Evolutionary conservation across 1,284 basidiomycete genomes (phyloP).

Genomic region (Melampsora americana): DNA sequence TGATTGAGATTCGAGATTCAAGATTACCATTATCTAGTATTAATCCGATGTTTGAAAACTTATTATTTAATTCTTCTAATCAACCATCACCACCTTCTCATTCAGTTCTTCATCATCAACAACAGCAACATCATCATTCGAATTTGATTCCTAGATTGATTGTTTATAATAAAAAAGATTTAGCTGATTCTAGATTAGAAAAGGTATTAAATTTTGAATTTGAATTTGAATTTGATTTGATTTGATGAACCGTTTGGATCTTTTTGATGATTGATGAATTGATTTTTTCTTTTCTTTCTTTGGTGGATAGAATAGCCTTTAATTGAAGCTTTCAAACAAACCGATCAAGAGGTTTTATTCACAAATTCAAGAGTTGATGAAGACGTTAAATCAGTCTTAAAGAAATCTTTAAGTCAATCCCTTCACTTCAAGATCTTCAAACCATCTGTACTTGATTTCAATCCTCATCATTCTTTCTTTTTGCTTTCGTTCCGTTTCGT

Average conservation of each 20-base stretch:
- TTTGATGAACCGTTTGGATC: too few relatives aligned
- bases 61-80: conserved; percentile 47
- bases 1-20: conserved; percentile 90
- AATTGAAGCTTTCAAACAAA: conserved; percentile 20
- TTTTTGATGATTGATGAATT: neutral
- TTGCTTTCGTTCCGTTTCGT: too few relatives aligned
- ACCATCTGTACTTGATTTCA: too few relatives aligned
- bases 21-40: conserved; percentile 89
- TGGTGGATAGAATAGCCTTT: conserved; percentile 32
- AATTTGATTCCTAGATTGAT: too few relatives aligned
- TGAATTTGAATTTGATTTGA: neutral
- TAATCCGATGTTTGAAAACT: conserved; percentile 78
- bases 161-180: conserved; percentile 87
- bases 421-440: too few relatives aligned
- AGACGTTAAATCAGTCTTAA: conserved; percentile 19
- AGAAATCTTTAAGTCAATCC: conserved; percentile 11
- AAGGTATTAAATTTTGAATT: conserved; percentile 61
- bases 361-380: conserved; percentile 37
- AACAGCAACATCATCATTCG: too few relatives aligned
- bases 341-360: conserved; percentile 30
- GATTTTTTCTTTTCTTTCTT: neutral
- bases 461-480: too few relatives aligned
- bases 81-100: neutral
- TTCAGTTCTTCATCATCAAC: conserved; percentile 51
- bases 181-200: conserved; percentile 79